Percentiles rank a stretch among this genome's conserved stretches.
phyloP scores from a whole-genome alignment of 1,284 basidiomycete species.

The Apiotrichum mycotoxinovorans region DNA sequence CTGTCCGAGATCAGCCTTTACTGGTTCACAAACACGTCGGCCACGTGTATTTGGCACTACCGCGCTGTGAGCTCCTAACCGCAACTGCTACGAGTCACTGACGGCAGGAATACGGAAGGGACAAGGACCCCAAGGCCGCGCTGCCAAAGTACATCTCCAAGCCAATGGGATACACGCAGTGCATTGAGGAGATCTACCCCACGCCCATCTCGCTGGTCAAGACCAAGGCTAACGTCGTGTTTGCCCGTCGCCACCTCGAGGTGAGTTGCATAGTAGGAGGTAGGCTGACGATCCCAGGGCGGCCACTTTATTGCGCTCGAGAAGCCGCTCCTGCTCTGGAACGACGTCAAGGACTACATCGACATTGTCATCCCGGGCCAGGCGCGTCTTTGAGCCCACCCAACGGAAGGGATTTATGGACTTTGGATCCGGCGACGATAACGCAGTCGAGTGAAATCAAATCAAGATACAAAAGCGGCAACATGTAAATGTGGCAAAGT shows the following conservation, averaged over 20 bases:
- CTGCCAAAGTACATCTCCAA: constrained; percentile 33
- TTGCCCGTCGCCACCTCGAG: constrained; percentile 41
- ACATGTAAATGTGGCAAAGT: no score
- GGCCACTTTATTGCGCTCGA: constrained; percentile 53
- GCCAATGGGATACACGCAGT: constrained; percentile 50
- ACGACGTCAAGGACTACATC: constrained; percentile 42
- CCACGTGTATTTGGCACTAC: constrained; percentile 51
- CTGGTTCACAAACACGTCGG: constrained; percentile 49
- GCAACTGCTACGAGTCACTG: constrained; percentile 10
- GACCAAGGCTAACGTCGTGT: constrained; percentile 41
- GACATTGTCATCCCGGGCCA: constrained; percentile 5
- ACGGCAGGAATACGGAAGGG: constrained; percentile 22
- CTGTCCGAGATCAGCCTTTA: constrained; percentile 48
- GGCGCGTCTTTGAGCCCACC: neutral
- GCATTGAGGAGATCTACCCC: constrained; percentile 46
- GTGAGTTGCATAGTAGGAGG: constrained; percentile 27
- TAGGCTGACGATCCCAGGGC: constrained; percentile 22
- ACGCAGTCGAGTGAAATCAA: no score
- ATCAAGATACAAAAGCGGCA: no score
- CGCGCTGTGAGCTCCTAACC: constrained; percentile 37
- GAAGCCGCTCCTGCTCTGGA: constrained; percentile 45
- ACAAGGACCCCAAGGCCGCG: constrained; percentile 13
- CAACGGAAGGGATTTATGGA: no score
- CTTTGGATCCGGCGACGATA: no score
- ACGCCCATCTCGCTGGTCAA: constrained; percentile 45